These are phyloP conservation scores for Borovskyia barvae DNA, from an alignment of 208 protist genomes.

Conservation along the genomic window DNA sequence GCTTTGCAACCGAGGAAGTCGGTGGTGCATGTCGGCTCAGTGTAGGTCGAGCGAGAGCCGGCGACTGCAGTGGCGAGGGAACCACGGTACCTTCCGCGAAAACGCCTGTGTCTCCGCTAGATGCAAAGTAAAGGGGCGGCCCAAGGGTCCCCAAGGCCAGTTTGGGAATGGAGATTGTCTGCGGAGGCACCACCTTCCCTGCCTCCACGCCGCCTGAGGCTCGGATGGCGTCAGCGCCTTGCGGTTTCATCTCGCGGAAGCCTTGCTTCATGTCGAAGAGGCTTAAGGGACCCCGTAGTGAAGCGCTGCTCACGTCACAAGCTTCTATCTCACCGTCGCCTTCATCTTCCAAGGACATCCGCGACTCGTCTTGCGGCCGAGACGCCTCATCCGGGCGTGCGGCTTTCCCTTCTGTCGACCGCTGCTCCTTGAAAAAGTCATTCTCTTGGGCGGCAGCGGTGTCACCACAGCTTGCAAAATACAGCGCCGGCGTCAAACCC, in stretches of 20 bases:
- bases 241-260: too few relatives aligned
- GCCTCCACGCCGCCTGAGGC: too few relatives aligned
- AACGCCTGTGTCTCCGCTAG: constrained; percentile 52
- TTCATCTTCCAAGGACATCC: too few relatives aligned
- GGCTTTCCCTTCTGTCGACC: too few relatives aligned
- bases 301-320: too few relatives aligned
- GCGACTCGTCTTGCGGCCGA: too few relatives aligned
- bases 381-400: too few relatives aligned
- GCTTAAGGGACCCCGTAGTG: too few relatives aligned
- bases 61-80: neutral
- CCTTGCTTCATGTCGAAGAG: too few relatives aligned
- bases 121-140: constrained; percentile 62
- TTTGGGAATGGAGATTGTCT: constrained; percentile 44
- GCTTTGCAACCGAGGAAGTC: neutral
- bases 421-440: constrained; percentile 28
- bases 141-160: constrained; percentile 44
- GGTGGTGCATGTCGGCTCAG: neutral
- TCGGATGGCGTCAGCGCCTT: too few relatives aligned
- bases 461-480: constrained; percentile 46
- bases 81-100: constrained; percentile 19
- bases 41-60: neutral
- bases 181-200: too few relatives aligned
- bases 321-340: too few relatives aligned
- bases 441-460: constrained; percentile 36
- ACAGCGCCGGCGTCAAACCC: constrained; percentile 34